phyloP scores from a whole-genome alignment of 2,329 filamentous ascomycete species.

The Pseudogymnoascus sp. region DNA sequence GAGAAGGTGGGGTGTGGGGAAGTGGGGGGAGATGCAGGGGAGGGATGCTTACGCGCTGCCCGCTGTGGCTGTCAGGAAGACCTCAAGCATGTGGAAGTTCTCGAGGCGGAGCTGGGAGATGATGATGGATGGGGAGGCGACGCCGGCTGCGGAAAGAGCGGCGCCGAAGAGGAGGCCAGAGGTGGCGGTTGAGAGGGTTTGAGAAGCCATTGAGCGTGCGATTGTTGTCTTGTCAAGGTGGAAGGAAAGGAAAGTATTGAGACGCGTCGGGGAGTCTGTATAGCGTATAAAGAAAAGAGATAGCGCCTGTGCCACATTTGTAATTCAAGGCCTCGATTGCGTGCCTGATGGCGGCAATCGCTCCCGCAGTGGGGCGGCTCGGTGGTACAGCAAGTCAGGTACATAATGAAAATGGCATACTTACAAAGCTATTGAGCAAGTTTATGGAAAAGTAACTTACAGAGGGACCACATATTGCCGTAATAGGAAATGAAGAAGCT shows the following conservation, averaged over 20 bases:
- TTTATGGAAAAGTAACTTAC: not conserved
- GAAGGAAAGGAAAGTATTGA: not conserved
- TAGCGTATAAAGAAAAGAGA: not conserved
- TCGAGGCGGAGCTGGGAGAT: constrained; percentile 53
- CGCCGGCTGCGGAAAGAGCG: constrained; percentile 53
- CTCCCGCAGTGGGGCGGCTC: not conserved
- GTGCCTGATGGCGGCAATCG: constrained; percentile 1
- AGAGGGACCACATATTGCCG: not conserved
- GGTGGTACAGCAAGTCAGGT: not conserved
- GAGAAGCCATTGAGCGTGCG: not conserved
- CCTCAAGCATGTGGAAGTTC: constrained; percentile 61
- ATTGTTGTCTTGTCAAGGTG: not conserved
- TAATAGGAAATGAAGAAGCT: constrained; percentile 10
- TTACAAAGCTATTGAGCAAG: not conserved
- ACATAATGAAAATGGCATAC: not conserved
- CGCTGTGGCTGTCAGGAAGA: constrained; percentile 57
- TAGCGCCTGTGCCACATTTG: not conserved
- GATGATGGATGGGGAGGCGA: constrained; percentile 55
- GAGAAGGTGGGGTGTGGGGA: constrained; percentile 44
- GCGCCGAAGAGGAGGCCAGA: constrained; percentile 57
- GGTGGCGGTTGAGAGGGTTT: constrained; percentile 32
- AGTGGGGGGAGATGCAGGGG: constrained; percentile 30
- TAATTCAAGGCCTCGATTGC: not conserved
- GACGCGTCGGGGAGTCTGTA: not conserved
- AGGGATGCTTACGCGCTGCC: constrained; percentile 49